A percentile compares a stretch with the other conserved stretches of the same genome.
phyloP scores from a whole-genome alignment of 371 early-diverging fungal species.

The Actinomortierella ambigua region DNA sequence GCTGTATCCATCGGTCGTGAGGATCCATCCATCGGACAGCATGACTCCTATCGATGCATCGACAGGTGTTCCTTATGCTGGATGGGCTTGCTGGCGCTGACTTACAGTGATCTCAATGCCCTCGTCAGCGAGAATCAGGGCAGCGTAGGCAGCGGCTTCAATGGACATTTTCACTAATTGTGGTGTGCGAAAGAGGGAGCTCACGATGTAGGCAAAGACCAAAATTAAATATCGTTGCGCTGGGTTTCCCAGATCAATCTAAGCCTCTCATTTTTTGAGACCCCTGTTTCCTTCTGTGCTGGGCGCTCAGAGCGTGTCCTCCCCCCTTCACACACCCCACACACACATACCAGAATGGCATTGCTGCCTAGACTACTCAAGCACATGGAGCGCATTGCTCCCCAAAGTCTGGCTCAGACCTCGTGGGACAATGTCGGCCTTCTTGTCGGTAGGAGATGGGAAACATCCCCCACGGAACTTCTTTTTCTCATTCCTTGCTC shows the following conservation, averaged over 20 bases:
- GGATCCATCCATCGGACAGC: conserved; percentile 36
- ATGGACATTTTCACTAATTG: conserved; percentile 39
- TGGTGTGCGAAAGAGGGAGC: conserved; percentile 38
- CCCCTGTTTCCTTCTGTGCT: background rate
- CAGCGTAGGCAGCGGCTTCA: conserved; percentile 96
- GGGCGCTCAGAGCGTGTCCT: background rate
- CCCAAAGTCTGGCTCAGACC: conserved; percentile 84
- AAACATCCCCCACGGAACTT: background rate
- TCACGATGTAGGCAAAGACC: background rate
- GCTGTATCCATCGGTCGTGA: conserved; percentile 7
- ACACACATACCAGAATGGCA: conserved; percentile 51
- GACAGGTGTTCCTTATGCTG: too few relatives aligned
- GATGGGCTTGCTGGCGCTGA: too few relatives aligned
- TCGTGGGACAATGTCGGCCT: conserved; percentile 98
- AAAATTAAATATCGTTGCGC: conserved; percentile 5
- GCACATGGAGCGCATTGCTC: conserved; percentile 84
- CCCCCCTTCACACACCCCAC: background rate
- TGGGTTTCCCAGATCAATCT: too few relatives aligned
- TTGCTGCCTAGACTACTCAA: conserved; percentile 52
- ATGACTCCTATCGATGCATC: too few relatives aligned
- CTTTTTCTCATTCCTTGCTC: conserved; percentile 1
- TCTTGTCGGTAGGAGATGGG: conserved; percentile 67
- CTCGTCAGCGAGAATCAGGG: conserved; percentile 98
- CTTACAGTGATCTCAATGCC: conserved; percentile 94
- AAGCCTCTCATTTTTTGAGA: too few relatives aligned